Evolutionary conservation across 2,329 filamentous ascomycete species (phyloP), one percentile per base, ranked within the genome.

Genomic region (Orbilia quercus): DNA sequence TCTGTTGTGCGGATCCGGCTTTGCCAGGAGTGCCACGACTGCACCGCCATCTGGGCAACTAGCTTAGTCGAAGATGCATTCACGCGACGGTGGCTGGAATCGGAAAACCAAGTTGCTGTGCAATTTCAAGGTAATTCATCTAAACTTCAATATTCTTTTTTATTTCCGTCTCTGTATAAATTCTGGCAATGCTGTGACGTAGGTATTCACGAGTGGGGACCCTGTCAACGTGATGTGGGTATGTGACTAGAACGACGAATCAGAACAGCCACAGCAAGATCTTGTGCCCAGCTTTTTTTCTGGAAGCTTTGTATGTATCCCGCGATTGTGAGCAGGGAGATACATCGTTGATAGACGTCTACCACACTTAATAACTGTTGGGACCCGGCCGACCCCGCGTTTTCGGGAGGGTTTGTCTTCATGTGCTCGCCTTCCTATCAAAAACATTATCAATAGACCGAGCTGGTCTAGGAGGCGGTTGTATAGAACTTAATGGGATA

Each of bases 151-250:
- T 23, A 4, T 38, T 38, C 22, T 45, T 54, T 54, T 40, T 36
- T 51, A 2, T 51, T 45, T 36, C 20, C 9, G 40, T 58, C 25
- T 38, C 1, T 34, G 47, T 7, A 11, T 16, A 22, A 9, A 31
- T 31, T 9, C 9, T 31, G 4, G 28, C 28, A 7, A 14, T 40
- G 6, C 36, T 3, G 48, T 64, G 59, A 64, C 63, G 63, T 58
- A 47, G 34, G 34, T 53, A 14, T 16, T 34, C 36, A 18, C 12
- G 31, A 40, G 9, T 31, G 34, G 66, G n/a, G 50, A 50, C 48
- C 55, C 44, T 54, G 51, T 34, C 58, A 45, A 62, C 66, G 66
- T 71, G 66, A 71, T 71, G 58, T 57, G 66, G 42, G 66, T 63
- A 36, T 50, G 66, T 71, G 66, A 71, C 66, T 47, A 20, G 53